Evolutionary conservation across 2,329 filamentous ascomycete species (phyloP), one percentile per base, ranked within the genome.

Genomic region (Alternaria sp.): DNA sequence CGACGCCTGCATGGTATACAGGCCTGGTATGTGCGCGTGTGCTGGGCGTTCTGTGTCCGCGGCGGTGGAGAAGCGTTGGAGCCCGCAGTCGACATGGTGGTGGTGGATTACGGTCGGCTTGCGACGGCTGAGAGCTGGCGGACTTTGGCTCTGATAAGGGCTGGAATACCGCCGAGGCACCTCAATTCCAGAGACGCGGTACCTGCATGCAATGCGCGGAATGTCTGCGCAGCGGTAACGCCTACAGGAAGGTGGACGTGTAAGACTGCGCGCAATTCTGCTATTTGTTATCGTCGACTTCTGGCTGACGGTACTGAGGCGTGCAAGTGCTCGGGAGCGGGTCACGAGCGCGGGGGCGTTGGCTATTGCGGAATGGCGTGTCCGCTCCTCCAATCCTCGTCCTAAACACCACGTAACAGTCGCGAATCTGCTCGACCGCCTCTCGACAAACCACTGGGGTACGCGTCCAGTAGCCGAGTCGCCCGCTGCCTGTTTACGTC

Each of bases 1-100:
- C 86, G 79, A 36, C 83, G 81, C 30, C 86, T 80, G 72, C 86
- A 88, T 24, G 83, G 83, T 54, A 84, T 84, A 68, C 85, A 83
- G 57, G 81, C 82, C 76, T 80, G 73, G 62, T 79, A 80, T 42
- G 75, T 79, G 51, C 77, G 71, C 20, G 75, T 79, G 61, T 79
- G 77, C 59, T 72, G 68, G 24, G 57, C 57, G n/a, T 57, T 54
- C 54, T 54, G 47, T 54, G 60, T 53, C 34, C 58, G 53, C 41
- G 64, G 56, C 28, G 68, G 68, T 55, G 73, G 68, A 47, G 73
- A 72, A 20, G 71, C 64, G 53, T 67, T 71, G 43, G 68, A 65
- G 39, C 61, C 65, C 48, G 66, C 59, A 24, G 65, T 68, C 20
- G 70, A 64, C 66, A 72, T 71, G 42, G 47, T 65, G 28, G 51